These are phyloP conservation scores for Trichoderma polysporum DNA, from an alignment of 2,329 filamentous ascomycete species.

Conservation along the genomic window DNA sequence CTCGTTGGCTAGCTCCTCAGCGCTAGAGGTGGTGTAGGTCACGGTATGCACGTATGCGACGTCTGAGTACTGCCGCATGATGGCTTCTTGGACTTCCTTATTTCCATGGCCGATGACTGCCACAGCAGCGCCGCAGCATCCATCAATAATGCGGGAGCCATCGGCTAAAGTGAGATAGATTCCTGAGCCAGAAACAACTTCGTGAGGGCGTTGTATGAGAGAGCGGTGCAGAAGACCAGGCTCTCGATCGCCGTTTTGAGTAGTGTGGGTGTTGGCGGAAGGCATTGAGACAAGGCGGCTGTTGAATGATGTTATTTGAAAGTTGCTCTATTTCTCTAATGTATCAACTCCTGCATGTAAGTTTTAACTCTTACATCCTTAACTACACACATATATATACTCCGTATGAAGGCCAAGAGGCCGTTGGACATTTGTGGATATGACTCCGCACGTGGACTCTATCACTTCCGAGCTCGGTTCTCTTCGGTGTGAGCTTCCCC, in stretches of 20 bases:
- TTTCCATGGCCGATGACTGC: conserved; percentile 62
- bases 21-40: conserved; percentile 51
- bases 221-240: conserved; percentile 37
- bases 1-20: conserved; percentile 37
- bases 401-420: neutral
- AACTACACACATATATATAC: neutral
- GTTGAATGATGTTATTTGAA: neutral
- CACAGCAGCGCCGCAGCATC: conserved; percentile 66
- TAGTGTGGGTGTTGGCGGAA: neutral
- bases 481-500: neutral
- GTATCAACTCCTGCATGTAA: neutral
- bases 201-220: conserved; percentile 29
- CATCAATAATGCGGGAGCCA: conserved; percentile 59
- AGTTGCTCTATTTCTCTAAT: neutral
- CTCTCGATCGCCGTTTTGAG: conserved; percentile 11
- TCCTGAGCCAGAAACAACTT: conserved; percentile 45
- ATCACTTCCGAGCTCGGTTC: neutral
- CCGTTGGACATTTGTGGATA: neutral
- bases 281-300: neutral
- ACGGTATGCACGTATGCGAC: conserved; percentile 46
- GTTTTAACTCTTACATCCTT: neutral
- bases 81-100: conserved; percentile 57
- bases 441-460: neutral
- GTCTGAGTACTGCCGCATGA: conserved; percentile 57
- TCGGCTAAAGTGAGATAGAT: conserved; percentile 37